These are phyloP conservation scores for Zygoascus ofunaensis DNA, from an alignment of 805 yeast genomes.

Conservation along the genomic window DNA sequence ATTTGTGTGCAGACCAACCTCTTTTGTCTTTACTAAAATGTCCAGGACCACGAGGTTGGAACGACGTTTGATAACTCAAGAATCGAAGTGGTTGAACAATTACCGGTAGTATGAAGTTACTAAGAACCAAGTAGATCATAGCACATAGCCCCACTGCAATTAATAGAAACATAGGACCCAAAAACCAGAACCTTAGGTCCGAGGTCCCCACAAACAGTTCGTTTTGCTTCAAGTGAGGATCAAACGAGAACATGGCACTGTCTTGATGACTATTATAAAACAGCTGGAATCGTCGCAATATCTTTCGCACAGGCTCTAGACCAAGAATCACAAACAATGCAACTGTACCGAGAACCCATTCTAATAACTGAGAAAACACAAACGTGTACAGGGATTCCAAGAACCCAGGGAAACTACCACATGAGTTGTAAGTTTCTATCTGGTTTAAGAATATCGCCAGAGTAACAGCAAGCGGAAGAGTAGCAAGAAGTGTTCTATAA, in stretches of 20 bases:
- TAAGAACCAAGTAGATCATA: neutral
- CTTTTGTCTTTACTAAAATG: neutral
- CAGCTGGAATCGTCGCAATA: conserved; percentile 18
- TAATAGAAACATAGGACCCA: conserved; percentile 51
- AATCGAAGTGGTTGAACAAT: neutral
- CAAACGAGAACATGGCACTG: conserved; percentile 15
- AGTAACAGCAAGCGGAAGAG: conserved; percentile 57
- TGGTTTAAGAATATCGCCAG: conserved; percentile 48
- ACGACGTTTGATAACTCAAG: neutral
- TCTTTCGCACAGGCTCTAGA: conserved; percentile 10
- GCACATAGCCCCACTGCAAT: conserved; percentile 32
- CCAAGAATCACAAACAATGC: conserved; percentile 26
- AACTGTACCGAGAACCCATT: neutral
- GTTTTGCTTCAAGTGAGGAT: conserved; percentile 28
- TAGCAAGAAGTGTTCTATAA: conserved; percentile 64
- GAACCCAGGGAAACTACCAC: conserved; percentile 33
- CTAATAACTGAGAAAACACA: conserved; percentile 14
- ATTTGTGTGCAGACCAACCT: neutral
- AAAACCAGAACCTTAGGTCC: conserved; percentile 43
- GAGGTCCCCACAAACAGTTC: conserved; percentile 61
- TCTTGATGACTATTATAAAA: conserved; percentile 23
- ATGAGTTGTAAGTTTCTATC: conserved; percentile 35
- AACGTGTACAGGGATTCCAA: conserved; percentile 21
- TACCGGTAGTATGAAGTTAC: neutral
- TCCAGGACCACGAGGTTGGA: too few relatives aligned